Conservation (phyloP, 768 basidiomycete genomes). For the Mycena epipterygia region DNA sequence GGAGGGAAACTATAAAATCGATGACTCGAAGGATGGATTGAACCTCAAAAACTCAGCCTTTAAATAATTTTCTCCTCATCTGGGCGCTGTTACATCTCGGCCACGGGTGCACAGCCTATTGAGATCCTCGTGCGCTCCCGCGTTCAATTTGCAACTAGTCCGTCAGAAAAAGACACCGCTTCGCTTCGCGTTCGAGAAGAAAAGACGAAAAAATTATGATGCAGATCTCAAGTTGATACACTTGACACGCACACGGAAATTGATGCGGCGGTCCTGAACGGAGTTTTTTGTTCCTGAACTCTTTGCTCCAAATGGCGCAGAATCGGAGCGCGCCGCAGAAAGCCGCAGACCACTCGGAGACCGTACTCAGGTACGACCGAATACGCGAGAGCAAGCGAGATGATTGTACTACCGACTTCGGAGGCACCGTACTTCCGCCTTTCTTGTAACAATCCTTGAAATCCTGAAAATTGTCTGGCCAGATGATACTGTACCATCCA, state of each 20-base stretch:
- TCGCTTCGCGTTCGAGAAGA: constrained; percentile 6
- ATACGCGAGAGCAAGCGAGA: background rate
- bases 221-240: constrained; percentile 9
- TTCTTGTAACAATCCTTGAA: too few relatives aligned
- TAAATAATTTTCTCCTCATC: background rate
- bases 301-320: background rate
- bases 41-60: background rate
- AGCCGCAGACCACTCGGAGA: too few relatives aligned
- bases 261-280: background rate
- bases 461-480: too few relatives aligned
- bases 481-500: too few relatives aligned
- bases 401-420: too few relatives aligned
- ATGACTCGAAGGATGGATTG: too few relatives aligned
- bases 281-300: constrained; percentile 1
- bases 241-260: background rate
- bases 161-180: constrained; percentile 24
- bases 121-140: constrained; percentile 21
- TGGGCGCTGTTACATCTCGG: background rate
- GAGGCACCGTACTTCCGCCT: too few relatives aligned
- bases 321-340: too few relatives aligned
- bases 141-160: background rate
- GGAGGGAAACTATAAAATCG: background rate
- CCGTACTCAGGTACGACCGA: too few relatives aligned
- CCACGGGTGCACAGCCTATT: constrained; percentile 12
- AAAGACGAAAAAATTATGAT: constrained; percentile 4